Evolutionary conservation across 2,329 filamentous ascomycete genomes (phyloP).

Genomic region (Colletotrichum salicis): DNA sequence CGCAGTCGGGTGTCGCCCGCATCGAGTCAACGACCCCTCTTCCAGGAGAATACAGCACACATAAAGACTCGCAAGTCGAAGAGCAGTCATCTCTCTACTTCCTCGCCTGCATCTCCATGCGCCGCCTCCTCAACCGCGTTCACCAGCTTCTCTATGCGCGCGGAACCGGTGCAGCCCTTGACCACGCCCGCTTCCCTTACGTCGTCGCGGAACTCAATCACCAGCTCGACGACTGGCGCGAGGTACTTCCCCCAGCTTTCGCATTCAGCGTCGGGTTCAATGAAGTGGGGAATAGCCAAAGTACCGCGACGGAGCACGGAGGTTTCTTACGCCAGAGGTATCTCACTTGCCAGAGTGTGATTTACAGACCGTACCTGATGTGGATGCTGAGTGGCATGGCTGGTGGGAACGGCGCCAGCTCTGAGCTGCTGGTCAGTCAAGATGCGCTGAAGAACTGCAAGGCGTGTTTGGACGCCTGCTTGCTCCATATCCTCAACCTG

Average conservation of each 20-base stretch:
- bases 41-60: constrained; percentile 58
- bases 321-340: constrained; percentile 63
- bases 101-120: constrained; percentile 63
- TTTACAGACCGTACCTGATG: constrained; percentile 63
- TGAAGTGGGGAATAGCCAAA: constrained; percentile 35
- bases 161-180: constrained; percentile 55
- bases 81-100: constrained; percentile 64
- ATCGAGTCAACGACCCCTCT: constrained; percentile 62
- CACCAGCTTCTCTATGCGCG: constrained; percentile 61
- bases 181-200: constrained; percentile 56
- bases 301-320: constrained; percentile 52
- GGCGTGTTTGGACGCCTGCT: constrained; percentile 58
- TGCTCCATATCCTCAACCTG: constrained; percentile 60
- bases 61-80: constrained; percentile 49
- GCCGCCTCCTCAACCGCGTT: constrained; percentile 58
- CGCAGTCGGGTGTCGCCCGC: constrained; percentile 60
- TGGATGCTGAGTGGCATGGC: constrained; percentile 56
- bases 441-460: constrained; percentile 55
- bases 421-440: constrained; percentile 40
- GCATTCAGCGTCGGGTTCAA: constrained; percentile 50
- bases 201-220: constrained; percentile 60
- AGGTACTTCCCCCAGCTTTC: constrained; percentile 55
- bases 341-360: constrained; percentile 62
- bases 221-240: constrained; percentile 61
- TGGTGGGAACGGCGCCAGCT: constrained; percentile 40